Conservation (phyloP, 768 basidiomycete genomes). For the Calocera viscosa region DNA sequence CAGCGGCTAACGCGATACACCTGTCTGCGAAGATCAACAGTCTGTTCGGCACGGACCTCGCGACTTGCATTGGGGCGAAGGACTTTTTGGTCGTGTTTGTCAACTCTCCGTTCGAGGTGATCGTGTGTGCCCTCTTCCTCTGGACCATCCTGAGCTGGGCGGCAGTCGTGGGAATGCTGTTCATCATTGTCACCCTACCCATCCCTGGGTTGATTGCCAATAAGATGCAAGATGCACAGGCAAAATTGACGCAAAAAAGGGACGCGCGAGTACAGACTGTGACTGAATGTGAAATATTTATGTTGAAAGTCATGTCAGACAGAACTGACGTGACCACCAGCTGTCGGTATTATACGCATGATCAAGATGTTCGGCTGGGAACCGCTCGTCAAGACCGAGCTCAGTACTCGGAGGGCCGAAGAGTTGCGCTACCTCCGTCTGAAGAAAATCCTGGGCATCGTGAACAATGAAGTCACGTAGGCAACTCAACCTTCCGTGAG, state of each 20-base stretch:
- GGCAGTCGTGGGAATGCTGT: slow-evolving; percentile 44
- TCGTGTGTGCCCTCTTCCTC: slow-evolving; percentile 23
- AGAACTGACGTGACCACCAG: slow-evolving; percentile 27
- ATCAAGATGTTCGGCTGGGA: slow-evolving; percentile 54
- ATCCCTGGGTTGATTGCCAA: slow-evolving; percentile 35
- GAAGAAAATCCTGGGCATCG: slow-evolving; percentile 39
- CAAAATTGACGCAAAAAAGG: slow-evolving; percentile 41
- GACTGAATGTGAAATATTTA: slow-evolving; percentile 38
- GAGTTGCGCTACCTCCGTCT: slow-evolving; percentile 48
- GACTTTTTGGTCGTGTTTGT: slow-evolving; percentile 28
- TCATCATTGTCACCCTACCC: slow-evolving; percentile 43
- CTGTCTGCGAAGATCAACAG: slow-evolving; percentile 72
- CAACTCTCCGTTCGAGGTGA: slow-evolving; percentile 25
- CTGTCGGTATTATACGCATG: slow-evolving; percentile 50
- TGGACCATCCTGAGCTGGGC: slow-evolving; percentile 29
- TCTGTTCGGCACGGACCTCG: slow-evolving; percentile 53
- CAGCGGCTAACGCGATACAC: slow-evolving; percentile 30
- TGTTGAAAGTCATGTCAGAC: background rate
- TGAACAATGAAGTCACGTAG: slow-evolving; percentile 37
- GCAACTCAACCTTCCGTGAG: slow-evolving; percentile 12
- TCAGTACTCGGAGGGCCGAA: slow-evolving; percentile 46
- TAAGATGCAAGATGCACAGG: slow-evolving; percentile 36
- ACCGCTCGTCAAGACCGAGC: slow-evolving; percentile 36
- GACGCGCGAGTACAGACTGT: slow-evolving; percentile 51
- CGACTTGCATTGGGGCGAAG: slow-evolving; percentile 30